A percentile compares a stretch with the other conserved stretches of the same genome.
These are phyloP conservation scores for Trichoderma aggressivum DNA, from an alignment of 2,329 filamentous ascomycete species.

Conservation along the genomic window DNA sequence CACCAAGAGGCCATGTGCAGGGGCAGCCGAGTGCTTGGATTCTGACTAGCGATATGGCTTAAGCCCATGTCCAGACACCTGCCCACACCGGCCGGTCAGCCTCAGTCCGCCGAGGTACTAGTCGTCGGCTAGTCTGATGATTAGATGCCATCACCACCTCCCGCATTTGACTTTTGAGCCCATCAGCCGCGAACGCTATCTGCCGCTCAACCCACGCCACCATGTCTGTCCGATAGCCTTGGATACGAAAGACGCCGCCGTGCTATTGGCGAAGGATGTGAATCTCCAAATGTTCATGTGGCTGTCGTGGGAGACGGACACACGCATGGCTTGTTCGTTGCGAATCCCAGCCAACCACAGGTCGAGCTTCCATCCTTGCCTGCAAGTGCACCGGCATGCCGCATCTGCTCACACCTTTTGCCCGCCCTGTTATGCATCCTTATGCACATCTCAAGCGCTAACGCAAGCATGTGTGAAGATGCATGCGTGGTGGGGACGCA, in stretches of 20 bases:
- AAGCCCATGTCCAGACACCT: not conserved
- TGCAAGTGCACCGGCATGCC: slow-evolving; percentile 5
- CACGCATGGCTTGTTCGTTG: slow-evolving; percentile 5
- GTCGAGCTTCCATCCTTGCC: not conserved
- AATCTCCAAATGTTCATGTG: not conserved
- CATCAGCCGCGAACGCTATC: slow-evolving; percentile 7
- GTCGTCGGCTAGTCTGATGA: not conserved
- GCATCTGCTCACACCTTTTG: slow-evolving; percentile 13
- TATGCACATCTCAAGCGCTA: slow-evolving; percentile 18
- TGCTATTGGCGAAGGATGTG: not conserved
- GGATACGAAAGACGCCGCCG: not conserved
- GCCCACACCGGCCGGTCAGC: slow-evolving; percentile 16
- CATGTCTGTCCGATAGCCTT: not conserved
- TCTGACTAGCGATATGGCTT: not conserved
- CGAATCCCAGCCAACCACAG: slow-evolving; percentile 3
- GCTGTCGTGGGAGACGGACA: not conserved
- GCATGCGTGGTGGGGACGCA: slow-evolving; percentile 14
- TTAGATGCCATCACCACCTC: slow-evolving; percentile 2
- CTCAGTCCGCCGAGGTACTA: slow-evolving; percentile 13
- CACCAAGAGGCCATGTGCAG: slow-evolving; percentile 11
- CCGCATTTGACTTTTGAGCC: slow-evolving; percentile 7
- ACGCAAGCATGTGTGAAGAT: slow-evolving; percentile 17
- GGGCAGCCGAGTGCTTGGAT: not conserved
- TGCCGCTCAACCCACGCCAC: not conserved
- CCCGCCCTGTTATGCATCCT: slow-evolving; percentile 17